Percentiles rank a stretch among this genome's conserved stretches.
These are phyloP conservation scores for Aspergillus fumigatus DNA, from an alignment of 2,329 filamentous ascomycete genomes.

Conservation along the genomic window DNA sequence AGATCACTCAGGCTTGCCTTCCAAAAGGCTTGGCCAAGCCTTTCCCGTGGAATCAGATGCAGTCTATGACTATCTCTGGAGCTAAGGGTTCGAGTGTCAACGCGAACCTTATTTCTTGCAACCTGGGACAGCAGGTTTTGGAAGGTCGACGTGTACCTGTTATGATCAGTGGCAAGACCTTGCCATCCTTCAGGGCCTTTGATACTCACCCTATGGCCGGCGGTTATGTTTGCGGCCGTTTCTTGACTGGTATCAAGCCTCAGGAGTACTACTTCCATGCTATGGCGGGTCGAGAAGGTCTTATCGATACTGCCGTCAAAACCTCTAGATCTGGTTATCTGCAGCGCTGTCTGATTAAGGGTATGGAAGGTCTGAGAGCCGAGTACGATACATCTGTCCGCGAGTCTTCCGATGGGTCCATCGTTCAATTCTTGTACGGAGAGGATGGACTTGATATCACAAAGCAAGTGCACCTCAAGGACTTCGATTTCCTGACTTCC, in stretches of 20 bases:
- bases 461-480: conserved; percentile 84
- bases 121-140: conserved; percentile 91
- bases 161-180: conserved; percentile 95
- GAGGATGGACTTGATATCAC: conserved; percentile 93
- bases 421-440: conserved; percentile 94
- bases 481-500: conserved; percentile 85
- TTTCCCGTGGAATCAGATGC: conserved; percentile 98
- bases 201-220: conserved; percentile 86
- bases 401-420: conserved; percentile 78
- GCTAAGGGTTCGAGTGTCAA: conserved; percentile 93
- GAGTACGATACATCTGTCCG: conserved; percentile 92
- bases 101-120: conserved; percentile 95
- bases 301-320: conserved; percentile 98
- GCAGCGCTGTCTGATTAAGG: conserved; percentile 95
- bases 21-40: conserved; percentile 80
- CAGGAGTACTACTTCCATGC: conserved; percentile 99
- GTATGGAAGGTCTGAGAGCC: conserved; percentile 90
- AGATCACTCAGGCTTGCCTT: conserved; percentile 73
- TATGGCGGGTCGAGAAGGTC: conserved; percentile 96
- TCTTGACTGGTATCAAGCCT: conserved; percentile 94
- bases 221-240: conserved; percentile 90
- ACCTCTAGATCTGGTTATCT: conserved; percentile 95
- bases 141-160: conserved; percentile 91
- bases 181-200: conserved; percentile 90
- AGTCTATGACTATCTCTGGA: conserved; percentile 95